Evolutionary conservation across 73 alveolate genomes (phyloP).

Genomic region (Paramecium pentaurelia): DNA sequence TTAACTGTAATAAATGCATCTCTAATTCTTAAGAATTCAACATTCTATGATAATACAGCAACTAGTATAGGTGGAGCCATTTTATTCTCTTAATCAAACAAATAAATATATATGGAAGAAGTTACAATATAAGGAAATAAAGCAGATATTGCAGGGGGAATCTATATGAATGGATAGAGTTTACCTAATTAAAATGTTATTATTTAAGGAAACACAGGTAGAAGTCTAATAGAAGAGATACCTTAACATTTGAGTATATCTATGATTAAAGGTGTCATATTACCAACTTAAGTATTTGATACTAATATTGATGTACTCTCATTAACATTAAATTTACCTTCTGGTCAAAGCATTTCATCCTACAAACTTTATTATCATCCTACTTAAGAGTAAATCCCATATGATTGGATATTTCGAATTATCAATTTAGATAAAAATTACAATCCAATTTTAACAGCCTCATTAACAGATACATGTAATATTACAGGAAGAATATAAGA

Average conservation of each 20-base stretch:
- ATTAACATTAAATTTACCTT: background rate
- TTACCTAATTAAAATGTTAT: background rate
- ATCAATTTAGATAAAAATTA: background rate
- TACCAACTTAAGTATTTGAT: background rate
- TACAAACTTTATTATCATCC: background rate
- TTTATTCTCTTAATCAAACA: background rate
- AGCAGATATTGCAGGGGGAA: background rate
- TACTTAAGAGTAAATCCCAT: background rate
- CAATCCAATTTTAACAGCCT: background rate
- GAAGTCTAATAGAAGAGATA: background rate
- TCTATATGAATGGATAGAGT: background rate
- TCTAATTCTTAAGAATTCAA: background rate
- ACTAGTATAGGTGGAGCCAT: slow-evolving; percentile 10
- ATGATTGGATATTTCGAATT: background rate
- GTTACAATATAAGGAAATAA: background rate
- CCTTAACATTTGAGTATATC: background rate
- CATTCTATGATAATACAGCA: background rate
- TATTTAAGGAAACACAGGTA: background rate
- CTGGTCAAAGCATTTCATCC: background rate
- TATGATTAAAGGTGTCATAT: background rate
- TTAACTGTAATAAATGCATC: background rate
- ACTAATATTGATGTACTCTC: background rate
- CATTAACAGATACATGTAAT: background rate
- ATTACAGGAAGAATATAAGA: background rate
- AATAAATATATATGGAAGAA: background rate